Percentiles rank a stretch among this genome's conserved stretches.
Conservation (phyloP, 768 basidiomycete species). For the Suillus lakei region DNA sequence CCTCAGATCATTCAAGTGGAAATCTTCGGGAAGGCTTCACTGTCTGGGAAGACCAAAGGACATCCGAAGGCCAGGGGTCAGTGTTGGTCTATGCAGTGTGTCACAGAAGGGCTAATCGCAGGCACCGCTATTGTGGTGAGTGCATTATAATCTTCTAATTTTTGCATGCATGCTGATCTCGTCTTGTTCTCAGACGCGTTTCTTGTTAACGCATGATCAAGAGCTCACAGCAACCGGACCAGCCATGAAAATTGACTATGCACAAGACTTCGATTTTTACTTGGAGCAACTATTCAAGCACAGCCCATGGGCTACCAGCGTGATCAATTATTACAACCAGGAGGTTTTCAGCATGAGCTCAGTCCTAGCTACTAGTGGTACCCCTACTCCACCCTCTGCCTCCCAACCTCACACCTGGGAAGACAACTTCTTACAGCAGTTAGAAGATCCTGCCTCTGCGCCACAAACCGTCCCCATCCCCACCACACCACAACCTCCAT, state of each 20-base stretch:
- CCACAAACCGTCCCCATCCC: background rate
- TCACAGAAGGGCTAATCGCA: too few species aligned
- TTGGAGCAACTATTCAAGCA: slow-evolving; percentile 4
- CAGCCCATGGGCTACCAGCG: background rate
- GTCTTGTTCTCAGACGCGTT: background rate
- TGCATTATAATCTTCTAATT: too few species aligned
- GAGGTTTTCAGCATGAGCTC: background rate
- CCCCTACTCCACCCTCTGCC: background rate
- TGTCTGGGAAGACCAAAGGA: too few species aligned
- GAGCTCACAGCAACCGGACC: slow-evolving; percentile 1
- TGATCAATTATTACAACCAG: background rate
- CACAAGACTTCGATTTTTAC: slow-evolving; percentile 6
- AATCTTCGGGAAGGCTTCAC: too few species aligned
- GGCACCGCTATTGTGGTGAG: too few species aligned
- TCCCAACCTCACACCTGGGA: slow-evolving; percentile 2
- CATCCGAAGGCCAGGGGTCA: too few species aligned
- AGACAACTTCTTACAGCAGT: slow-evolving; percentile 1
- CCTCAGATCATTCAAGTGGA: too few species aligned
- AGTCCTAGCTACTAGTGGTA: background rate
- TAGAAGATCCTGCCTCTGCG: background rate
- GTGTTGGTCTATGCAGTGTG: too few species aligned
- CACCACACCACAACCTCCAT: background rate
- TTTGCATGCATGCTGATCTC: background rate
- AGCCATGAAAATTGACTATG: background rate
- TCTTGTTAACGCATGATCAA: background rate